Conservation (phyloP, 192 early-diverging fungal species). For the Cetraspora pellucida region DNA sequence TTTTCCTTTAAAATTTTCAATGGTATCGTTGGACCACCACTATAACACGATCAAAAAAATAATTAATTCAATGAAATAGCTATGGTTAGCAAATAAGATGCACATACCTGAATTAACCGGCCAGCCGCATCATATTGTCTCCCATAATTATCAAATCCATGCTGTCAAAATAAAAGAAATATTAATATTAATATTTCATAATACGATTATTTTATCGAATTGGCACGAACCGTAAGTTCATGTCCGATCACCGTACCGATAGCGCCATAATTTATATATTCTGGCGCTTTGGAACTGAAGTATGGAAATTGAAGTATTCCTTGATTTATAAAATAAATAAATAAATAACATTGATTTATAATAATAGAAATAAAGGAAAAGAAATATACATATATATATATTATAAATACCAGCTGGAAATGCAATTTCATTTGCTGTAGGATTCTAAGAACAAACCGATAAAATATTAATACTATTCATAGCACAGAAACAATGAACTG, state of each 20-base stretch:
- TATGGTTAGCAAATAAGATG: background rate
- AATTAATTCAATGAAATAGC: background rate
- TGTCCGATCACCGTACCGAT: conserved; percentile 75
- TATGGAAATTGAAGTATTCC: conserved; percentile 66
- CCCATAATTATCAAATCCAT: conserved; percentile 71
- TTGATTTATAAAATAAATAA: background rate
- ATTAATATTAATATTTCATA: background rate
- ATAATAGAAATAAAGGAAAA: too few species aligned
- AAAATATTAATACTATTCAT: background rate
- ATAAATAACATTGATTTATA: background rate
- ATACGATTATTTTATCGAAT: background rate
- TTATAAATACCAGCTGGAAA: conserved; percentile 49
- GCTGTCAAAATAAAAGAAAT: conserved; percentile 37
- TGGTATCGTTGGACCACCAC: conserved; percentile 75
- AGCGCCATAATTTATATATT: conserved; percentile 67
- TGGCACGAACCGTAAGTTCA: conserved; percentile 60
- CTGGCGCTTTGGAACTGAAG: conserved; percentile 56
- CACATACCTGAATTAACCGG: conserved; percentile 39
- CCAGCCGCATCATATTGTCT: conserved; percentile 60
- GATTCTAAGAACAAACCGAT: conserved; percentile 30
- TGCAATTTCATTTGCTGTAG: conserved; percentile 55
- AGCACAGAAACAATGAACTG: background rate
- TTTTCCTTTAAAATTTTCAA: conserved; percentile 51
- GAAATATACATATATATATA: background rate
- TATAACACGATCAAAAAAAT: background rate